These are phyloP conservation scores for Vinca minor DNA, from an alignment of 257 asterid genomes.

Conservation along the genomic window DNA sequence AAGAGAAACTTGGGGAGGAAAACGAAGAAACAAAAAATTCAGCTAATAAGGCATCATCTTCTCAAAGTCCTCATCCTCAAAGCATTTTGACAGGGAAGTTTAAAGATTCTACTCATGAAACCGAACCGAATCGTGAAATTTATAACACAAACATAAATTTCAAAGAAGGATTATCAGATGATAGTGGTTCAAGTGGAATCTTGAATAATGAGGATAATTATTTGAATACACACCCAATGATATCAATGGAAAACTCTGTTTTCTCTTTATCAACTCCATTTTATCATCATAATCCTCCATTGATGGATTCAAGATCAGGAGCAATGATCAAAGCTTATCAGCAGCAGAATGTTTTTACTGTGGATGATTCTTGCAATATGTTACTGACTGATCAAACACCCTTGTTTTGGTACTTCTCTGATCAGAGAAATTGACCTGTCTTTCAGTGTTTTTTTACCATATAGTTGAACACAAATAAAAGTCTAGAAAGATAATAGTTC, in stretches of 20 bases:
- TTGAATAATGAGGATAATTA: constrained; percentile 25
- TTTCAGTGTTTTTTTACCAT: neutral
- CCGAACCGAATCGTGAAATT: constrained; percentile 6
- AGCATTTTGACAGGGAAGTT: neutral
- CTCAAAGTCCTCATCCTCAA: constrained; percentile 1
- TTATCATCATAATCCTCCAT: constrained; percentile 22
- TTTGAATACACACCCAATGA: constrained; percentile 14
- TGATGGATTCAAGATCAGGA: constrained; percentile 18
- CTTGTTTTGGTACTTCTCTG: constrained; percentile 23
- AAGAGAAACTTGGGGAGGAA: constrained; percentile 28
- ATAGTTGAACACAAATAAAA: neutral
- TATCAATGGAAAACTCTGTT: constrained; percentile 10
- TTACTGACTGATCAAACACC: constrained; percentile 32
- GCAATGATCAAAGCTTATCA: neutral
- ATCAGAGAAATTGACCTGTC: constrained; percentile 19
- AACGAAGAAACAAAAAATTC: constrained; percentile 10
- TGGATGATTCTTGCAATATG: constrained; percentile 26
- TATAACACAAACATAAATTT: constrained; percentile 6
- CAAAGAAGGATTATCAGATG: constrained; percentile 33
- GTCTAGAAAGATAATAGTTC: neutral
- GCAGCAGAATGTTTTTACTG: constrained; percentile 14
- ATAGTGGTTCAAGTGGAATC: constrained; percentile 34
- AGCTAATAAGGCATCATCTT: constrained; percentile 2
- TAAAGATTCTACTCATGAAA: constrained; percentile 1
- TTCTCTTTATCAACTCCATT: constrained; percentile 17